Percentiles rank a stretch among this genome's conserved stretches.
Evolutionary conservation across 257 asterid species (phyloP).

Genomic region (Catharanthus roseus): DNA sequence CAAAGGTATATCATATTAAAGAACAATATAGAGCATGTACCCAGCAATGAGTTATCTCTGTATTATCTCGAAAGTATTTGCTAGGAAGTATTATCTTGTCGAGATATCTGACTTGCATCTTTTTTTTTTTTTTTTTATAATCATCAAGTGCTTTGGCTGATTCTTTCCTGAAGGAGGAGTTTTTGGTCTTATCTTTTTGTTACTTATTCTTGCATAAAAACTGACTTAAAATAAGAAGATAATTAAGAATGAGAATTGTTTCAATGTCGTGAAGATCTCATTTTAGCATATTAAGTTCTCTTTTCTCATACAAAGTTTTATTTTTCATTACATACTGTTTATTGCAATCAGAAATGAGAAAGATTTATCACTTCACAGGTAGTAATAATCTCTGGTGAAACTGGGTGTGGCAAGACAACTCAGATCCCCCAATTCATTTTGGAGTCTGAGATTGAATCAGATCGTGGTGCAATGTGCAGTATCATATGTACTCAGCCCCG

Average conservation of each 20-base stretch:
- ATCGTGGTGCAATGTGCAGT: constrained; percentile 71
- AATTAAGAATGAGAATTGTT: not conserved
- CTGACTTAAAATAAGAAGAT: too few relatives aligned
- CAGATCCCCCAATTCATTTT: constrained; percentile 90
- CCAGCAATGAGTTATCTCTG: not conserved
- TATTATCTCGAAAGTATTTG: not conserved
- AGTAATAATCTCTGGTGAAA: constrained; percentile 92
- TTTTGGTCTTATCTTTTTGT: not conserved
- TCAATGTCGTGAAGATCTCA: not conserved
- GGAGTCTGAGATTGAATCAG: constrained; percentile 68
- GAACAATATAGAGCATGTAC: not conserved
- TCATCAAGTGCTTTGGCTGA: too few relatives aligned
- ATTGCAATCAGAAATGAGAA: constrained; percentile 18
- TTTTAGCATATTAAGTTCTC: not conserved
- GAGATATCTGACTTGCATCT: not conserved
- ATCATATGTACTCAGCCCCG: constrained; percentile 93
- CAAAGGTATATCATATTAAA: not conserved
- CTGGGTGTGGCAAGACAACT: constrained; percentile 99
- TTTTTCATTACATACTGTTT: constrained; percentile 3
- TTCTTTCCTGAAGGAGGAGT: not conserved
- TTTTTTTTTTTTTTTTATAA: not conserved
- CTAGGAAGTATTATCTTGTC: not conserved
- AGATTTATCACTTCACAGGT: constrained; percentile 43
- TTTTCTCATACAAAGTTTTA: not conserved
- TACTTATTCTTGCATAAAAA: not conserved